Base-by-base conservation (phyloP, 2,329 filamentous ascomycete species). In the Magnaporthiopsis rhizophila region DNA sequence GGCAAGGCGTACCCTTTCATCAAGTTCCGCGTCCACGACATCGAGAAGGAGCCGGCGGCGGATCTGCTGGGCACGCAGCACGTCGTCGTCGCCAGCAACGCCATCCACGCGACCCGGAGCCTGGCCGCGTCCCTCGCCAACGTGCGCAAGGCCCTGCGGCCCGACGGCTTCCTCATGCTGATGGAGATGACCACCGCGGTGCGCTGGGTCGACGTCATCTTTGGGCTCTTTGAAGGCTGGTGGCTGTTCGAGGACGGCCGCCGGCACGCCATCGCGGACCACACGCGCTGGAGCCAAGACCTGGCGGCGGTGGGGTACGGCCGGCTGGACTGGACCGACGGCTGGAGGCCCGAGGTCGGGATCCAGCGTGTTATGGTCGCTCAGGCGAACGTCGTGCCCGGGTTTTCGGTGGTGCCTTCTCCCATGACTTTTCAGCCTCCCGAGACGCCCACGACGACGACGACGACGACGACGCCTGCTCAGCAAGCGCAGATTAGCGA, bases 211-310 rank as follows among this genome's bases (percentile, higher is more conserved):
- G 74, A 78, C 53, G 64, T 76, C 28, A 68, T 74, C 18, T 77
- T 75, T 45, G 76, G 76, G 0, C 65, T 76, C 1, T 67, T 78
- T 3, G 73, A 77, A 26, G 75, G 76, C 3, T 78, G 76, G 76
- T 78, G 76, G 76, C 65, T 73, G 32, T 76, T 74, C 34, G 68
- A 72, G 6, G 75, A 77, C 59, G 74, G 72, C 2, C 68, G 71
- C 2, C 3, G 56, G 58, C 62, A 74, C 64, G 69, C 69, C 15
- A 11, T 73, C 15, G 64, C 66, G 5, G 24, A 65, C 13, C 66
- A 66, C 12, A 24, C 56, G 15, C n/a, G 28, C 3, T 76, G 74
- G 75, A 57, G 69, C 32, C 26, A 61, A 18, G 69, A 64, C 1
- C 62, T 76, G 6, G 69, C 68, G 3, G 45, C 64, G 0, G 69